Evolutionary conservation across 371 early-diverging fungal species (phyloP), one percentile per base, ranked within the genome.

Genomic region (Syncephalastrum monosporum): DNA sequence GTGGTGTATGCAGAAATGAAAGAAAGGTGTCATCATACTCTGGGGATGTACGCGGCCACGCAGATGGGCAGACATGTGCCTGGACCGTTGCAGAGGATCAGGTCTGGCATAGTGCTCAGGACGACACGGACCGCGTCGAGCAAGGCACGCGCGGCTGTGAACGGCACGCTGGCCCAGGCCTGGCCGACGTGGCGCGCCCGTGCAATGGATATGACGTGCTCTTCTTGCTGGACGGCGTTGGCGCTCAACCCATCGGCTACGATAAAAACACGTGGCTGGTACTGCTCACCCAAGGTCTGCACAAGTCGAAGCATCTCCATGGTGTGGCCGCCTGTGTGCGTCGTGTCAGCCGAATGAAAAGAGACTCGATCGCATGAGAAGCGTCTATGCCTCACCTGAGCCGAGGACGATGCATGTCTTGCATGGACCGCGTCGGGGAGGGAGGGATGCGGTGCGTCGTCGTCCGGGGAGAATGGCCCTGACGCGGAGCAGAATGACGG

Each of bases 31-130:
- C 73, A 57, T 41, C 73, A 57, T 74, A 90, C 86, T 57, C 82
- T 72, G 16, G 83, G 75, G 17, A 87, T n/a, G 64, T 81, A 81
- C 2, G 86, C 82, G 0, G 78, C 63, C 41, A 87, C 43, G 47
- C 86, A 83, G 5, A 92, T 69, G 2, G 94, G 89, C 8, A 98
- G 82, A 64, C 97, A 96, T n/a, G 89, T 96, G 6, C 96, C 96
- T 0, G 97, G 98, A 0, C 98, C 98, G 68, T 98, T 98, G 64
- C 88, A 90, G 15, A 96, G 41, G 8, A 95, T 75, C 58, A 89
- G 44, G 49, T 85, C 85, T 5, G 91, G 90, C 51, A 62, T 57
- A 3, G 63, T 56, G 21, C 24, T 12, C 4, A 56, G 68, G 13
- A 88, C 59, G 25, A 79, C 44, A 44, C 57, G 54, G 5, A 74